Conservation (phyloP, 2,329 filamentous ascomycete species). For the Didymella arachidicola region DNA sequence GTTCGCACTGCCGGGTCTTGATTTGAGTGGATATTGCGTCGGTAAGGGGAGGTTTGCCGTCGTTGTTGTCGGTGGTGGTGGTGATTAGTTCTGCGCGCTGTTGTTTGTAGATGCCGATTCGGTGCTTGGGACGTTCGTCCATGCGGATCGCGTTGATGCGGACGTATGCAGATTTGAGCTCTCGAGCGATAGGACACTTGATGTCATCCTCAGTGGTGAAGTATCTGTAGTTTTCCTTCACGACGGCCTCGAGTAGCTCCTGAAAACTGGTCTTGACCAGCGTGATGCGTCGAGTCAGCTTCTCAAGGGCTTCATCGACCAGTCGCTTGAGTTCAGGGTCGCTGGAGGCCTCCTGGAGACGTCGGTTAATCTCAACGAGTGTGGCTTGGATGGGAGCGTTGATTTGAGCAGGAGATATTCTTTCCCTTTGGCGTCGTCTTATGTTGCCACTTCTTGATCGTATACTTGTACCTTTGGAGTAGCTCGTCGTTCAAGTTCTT, state of each 20-base stretch:
- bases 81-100: neutral
- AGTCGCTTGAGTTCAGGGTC: constrained; percentile 3
- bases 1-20: neutral
- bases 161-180: constrained; percentile 13
- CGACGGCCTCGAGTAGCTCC: neutral
- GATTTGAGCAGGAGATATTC: neutral
- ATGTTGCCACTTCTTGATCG: neutral
- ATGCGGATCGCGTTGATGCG: neutral
- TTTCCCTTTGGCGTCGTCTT: neutral
- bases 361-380: neutral
- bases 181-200: constrained; percentile 18
- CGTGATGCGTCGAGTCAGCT: neutral
- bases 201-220: constrained; percentile 27
- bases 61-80: neutral
- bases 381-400: neutral
- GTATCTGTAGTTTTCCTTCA: neutral
- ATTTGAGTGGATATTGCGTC: constrained; percentile 5
- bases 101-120: constrained; percentile 3
- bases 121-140: neutral
- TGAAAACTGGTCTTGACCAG: neutral
- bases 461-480: neutral
- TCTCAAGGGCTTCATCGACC: constrained; percentile 3
- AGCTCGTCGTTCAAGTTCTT: constrained; percentile 7
- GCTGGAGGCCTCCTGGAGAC: neutral
- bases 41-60: neutral